Evolutionary conservation across 805 yeast genomes (phyloP), one percentile per base, ranked within the genome.

Genomic region (Candida fluviatilis): DNA sequence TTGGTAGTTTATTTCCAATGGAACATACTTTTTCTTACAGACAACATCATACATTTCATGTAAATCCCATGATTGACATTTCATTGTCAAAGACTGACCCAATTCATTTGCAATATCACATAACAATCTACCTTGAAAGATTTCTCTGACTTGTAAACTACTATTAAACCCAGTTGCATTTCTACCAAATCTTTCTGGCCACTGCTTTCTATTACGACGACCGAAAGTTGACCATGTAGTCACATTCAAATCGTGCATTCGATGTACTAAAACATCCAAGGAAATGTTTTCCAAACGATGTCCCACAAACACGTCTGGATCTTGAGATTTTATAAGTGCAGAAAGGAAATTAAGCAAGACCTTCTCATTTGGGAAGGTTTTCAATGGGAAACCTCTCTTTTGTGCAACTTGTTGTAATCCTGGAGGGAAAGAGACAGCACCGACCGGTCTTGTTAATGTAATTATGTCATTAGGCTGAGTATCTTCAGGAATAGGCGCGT

Each of bases 101-200:
- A 90, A 76, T 52, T 88, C 96, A 60, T 93, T 93, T 36, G 91
- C 88, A 54, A 93, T 79, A 61, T 93, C 99, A 72, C 96, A 87
- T 33, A 91, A 53, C 39, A 93, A 71, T 50, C 99, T 74, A 26
- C 99, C 99, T 27, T 89, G 78, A 52, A 83, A 74, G 15, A 87
- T 73, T 39, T 86, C 89, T 36, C 84, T 69, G 13, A 86, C 70
- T 29, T 75, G 71, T 48, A 76, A 71, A 46, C 67, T 75, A 55
- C 78, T 72, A 38, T 69, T 72, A 32, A 50, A 55, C 5, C 60
- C 59, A 27, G 69, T 66, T 35, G 69, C 70, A 14, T 69, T 67
- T 40, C 72, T 72, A 21, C 82, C 85, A 56, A 82, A 80, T 46
- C 73, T 73, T 18, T 78, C 83, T 1, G 96, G 95, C 87, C 95